Conservation (phyloP, 305 asterid species). For the Fraxinus baroniana region DNA sequence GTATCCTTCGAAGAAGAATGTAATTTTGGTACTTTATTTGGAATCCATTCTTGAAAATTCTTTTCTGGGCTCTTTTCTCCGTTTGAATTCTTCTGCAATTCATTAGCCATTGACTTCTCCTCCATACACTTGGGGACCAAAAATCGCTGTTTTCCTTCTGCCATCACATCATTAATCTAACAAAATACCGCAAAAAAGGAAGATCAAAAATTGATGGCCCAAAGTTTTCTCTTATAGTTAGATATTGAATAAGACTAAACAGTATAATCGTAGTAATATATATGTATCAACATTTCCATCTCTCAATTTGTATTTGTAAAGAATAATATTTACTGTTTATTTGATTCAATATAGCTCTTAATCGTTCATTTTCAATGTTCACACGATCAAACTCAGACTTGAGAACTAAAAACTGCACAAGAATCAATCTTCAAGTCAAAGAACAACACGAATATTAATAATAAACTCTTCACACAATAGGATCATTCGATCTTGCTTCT, state of each 20-base stretch:
- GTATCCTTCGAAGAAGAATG: slow-evolving; percentile 10
- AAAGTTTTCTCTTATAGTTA: neutral
- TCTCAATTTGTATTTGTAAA: slow-evolving; percentile 34
- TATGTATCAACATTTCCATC: slow-evolving; percentile 25
- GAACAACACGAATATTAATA: too few species aligned
- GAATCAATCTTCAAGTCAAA: neutral
- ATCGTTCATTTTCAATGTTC: slow-evolving; percentile 43
- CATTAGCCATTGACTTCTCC: slow-evolving; percentile 9
- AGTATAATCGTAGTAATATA: too few species aligned
- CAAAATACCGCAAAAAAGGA: neutral
- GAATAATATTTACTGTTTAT: slow-evolving; percentile 28
- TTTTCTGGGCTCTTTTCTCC: slow-evolving; percentile 19
- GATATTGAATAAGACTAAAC: too few species aligned
- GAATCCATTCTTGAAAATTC: slow-evolving; percentile 21
- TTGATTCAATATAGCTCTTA: slow-evolving; percentile 31
- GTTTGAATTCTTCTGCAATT: neutral
- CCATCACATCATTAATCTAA: slow-evolving; percentile 13
- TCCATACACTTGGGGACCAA: slow-evolving; percentile 8
- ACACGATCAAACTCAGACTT: slow-evolving; percentile 38
- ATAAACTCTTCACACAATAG: too few species aligned
- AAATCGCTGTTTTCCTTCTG: slow-evolving; percentile 12
- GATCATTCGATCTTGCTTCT: slow-evolving; percentile 24
- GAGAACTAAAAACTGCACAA: slow-evolving; percentile 32
- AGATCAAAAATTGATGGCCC: neutral
- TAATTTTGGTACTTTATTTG: slow-evolving; percentile 19